These are phyloP conservation scores for Lactarius hengduanensis DNA, from an alignment of 768 basidiomycete species.

Conservation along the genomic window DNA sequence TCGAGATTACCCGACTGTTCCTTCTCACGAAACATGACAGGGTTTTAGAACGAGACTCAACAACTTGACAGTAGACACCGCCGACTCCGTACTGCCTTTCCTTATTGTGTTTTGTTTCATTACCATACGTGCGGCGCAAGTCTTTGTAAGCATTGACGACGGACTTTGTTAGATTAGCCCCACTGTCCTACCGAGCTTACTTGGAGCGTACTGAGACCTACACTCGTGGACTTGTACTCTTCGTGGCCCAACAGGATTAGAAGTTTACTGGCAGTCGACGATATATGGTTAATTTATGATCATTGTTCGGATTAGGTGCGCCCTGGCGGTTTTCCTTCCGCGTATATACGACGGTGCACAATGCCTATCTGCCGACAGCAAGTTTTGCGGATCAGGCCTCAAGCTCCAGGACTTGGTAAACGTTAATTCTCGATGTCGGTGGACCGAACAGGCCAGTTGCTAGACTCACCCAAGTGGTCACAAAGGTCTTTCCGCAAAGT, in stretches of 20 bases:
- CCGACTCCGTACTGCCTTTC: too few species aligned
- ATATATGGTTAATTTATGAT: background rate
- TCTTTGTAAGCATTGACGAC: background rate
- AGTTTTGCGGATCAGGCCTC: background rate
- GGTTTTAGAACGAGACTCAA: background rate
- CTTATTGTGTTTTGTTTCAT: too few species aligned
- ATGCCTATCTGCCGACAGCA: background rate
- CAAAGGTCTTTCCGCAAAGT: too few species aligned
- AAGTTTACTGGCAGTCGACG: background rate
- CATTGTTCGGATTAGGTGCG: background rate
- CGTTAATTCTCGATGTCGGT: too few species aligned
- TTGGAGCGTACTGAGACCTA: background rate
- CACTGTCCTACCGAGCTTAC: background rate
- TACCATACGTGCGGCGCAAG: background rate
- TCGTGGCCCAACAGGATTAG: background rate
- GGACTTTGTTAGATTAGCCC: background rate
- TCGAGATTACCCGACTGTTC: background rate
- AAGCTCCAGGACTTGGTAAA: too few species aligned
- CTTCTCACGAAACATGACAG: slow-evolving; percentile 2
- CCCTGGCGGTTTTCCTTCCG: background rate
- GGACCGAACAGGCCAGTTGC: too few species aligned
- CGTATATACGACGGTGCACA: background rate
- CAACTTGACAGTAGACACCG: background rate
- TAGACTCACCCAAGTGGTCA: too few species aligned
- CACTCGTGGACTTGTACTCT: background rate